phyloP scores from a whole-genome alignment of 2,329 filamentous ascomycete genomes.

The Emergomyces orientalis region DNA sequence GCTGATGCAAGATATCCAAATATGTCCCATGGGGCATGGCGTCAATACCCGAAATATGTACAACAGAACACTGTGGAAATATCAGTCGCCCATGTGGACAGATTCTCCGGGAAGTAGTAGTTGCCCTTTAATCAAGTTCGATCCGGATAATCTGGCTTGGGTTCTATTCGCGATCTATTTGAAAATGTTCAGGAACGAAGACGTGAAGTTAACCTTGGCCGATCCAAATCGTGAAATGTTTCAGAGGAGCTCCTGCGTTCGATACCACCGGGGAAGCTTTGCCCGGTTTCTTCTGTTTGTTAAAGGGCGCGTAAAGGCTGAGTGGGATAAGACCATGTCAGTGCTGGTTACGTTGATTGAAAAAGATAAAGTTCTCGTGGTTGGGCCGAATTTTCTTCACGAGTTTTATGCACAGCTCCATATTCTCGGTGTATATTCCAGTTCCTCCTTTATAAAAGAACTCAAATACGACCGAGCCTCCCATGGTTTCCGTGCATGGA shows the following conservation, averaged over 20 bases:
- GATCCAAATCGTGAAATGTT: constrained; percentile 5
- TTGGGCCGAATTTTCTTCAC: constrained; percentile 21
- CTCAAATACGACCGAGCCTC: background rate
- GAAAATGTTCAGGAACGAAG: constrained; percentile 40
- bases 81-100: constrained; percentile 1
- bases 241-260: constrained; percentile 9
- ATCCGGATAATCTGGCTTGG: constrained; percentile 31
- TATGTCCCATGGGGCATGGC: constrained; percentile 10
- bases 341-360: constrained; percentile 13
- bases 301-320: constrained; percentile 16
- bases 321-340: constrained; percentile 15
- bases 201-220: constrained; percentile 16
- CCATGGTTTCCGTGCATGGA: constrained; percentile 15
- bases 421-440: constrained; percentile 17
- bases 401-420: constrained; percentile 24
- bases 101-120: constrained; percentile 13
- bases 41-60: constrained; percentile 19
- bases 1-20: constrained; percentile 24
- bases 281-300: constrained; percentile 20
- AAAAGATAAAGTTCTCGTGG: constrained; percentile 13
- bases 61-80: constrained; percentile 15
- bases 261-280: constrained; percentile 22
- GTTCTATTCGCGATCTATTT: constrained; percentile 38
- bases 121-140: constrained; percentile 20
- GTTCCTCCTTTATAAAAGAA: constrained; percentile 3